Percentiles rank a stretch among this genome's conserved stretches.
These are phyloP conservation scores for Fraxinus pennsylvanica DNA, from an alignment of 257 asterid species.

Conservation along the genomic window DNA sequence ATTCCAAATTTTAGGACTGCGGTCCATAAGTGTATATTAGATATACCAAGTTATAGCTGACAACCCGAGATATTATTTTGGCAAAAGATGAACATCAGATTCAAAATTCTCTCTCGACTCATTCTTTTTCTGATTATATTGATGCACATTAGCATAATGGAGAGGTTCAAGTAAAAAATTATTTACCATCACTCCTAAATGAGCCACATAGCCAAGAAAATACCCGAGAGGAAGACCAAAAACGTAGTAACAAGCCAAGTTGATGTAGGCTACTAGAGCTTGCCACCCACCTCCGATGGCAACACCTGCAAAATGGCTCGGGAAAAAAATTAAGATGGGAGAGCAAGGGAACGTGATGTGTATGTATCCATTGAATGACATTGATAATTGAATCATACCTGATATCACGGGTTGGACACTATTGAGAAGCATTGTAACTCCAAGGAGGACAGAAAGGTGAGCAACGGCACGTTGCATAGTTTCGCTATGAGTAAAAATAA, in stretches of 20 bases:
- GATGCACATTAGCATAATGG: neutral
- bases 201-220: conserved; percentile 51
- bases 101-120: neutral
- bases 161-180: neutral
- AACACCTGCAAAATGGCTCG: conserved; percentile 43
- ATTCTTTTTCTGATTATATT: too few relatives aligned
- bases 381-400: conserved; percentile 27
- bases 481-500: conserved; percentile 50
- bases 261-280: conserved; percentile 65
- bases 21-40: too few relatives aligned
- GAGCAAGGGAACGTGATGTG: neutral
- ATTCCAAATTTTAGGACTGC: too few relatives aligned
- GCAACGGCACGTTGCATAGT: conserved; percentile 60
- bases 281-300: conserved; percentile 85
- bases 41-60: too few relatives aligned
- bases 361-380: neutral
- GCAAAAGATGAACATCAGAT: too few relatives aligned
- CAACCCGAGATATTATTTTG: too few relatives aligned
- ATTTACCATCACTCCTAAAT: conserved; percentile 56
- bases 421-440: conserved; percentile 61
- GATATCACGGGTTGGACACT: conserved; percentile 65
- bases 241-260: conserved; percentile 57
- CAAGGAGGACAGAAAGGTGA: conserved; percentile 48
- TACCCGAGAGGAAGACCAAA: conserved; percentile 69
- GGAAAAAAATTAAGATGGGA: neutral